Conservation (phyloP, 176 grass and related monocot genomes). For the Tuctoria greenei region DNA sequence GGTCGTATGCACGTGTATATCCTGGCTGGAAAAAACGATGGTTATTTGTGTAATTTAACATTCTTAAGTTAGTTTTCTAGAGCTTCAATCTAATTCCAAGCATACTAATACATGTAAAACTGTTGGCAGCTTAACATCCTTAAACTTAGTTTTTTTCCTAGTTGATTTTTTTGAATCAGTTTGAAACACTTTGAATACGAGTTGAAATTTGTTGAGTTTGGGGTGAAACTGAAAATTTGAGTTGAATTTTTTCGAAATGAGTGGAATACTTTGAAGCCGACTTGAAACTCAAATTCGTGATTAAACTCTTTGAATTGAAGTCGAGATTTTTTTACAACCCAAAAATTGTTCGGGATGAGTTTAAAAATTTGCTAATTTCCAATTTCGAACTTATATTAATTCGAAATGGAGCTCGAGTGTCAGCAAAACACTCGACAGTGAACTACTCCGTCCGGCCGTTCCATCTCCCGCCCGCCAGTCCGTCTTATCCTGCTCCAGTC, state of each 20-base stretch:
- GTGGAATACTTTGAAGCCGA: not conserved
- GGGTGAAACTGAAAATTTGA: too few relatives aligned
- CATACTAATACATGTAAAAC: not conserved
- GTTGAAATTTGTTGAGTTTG: not conserved
- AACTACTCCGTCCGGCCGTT: not conserved
- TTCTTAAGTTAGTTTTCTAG: not conserved
- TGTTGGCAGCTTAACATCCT: not conserved
- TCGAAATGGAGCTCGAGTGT: too few relatives aligned
- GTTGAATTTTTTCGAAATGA: not conserved
- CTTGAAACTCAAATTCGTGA: not conserved
- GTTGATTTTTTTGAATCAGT: too few relatives aligned
- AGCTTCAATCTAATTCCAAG: not conserved
- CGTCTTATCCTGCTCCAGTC: constrained; percentile 32
- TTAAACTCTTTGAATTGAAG: not conserved
- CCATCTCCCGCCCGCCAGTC: constrained; percentile 19
- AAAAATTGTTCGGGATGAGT: too few relatives aligned
- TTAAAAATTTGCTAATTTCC: not conserved
- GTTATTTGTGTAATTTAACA: not conserved
- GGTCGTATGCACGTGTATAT: too few relatives aligned
- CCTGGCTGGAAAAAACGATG: not conserved
- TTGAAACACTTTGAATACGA: too few relatives aligned
- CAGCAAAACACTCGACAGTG: not conserved
- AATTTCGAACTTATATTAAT: not conserved
- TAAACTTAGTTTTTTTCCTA: not conserved
- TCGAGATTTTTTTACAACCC: not conserved